Base-by-base conservation (phyloP, 2,329 filamentous ascomycete genomes). In the Alternaria conjuncta region DNA sequence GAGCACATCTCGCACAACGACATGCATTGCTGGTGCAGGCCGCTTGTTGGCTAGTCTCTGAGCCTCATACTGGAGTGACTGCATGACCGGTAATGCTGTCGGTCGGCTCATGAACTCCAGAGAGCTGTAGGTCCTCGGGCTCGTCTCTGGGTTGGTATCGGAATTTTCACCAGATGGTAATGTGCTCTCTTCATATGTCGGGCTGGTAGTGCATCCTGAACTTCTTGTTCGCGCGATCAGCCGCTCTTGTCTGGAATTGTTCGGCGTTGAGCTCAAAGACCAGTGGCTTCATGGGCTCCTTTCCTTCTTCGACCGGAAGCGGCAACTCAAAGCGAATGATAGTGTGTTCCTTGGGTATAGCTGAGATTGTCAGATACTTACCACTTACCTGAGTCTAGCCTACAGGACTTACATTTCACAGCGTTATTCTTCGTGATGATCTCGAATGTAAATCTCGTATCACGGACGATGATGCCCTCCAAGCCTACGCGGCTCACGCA, bases 271-370 rank as follows among this genome's bases (percentile, higher is more conserved):
- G 84, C 78, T 98, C 95, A 72, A 97, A 96, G 0, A 90, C 86
- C 73, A 97, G 84, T 18, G 82, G 82, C 64, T 82, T 84, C 36
- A 59, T 69, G 43, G 63, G 71, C 61, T 65, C 68, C 44, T 66
- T 73, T 55, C 70, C 46, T 44, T 66, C 69, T 7, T 67, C 65
- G 9, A 68, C 65, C 7, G 72, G 75, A 15, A 85, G 77, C 1
- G 90, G 88, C 10, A 98, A 84, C 67, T 88, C 85, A 68, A 98
- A 88, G 20, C 89, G 87, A 73, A 99, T 98, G 18, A 95, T 85
- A 0, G 94, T 95, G 43, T 94, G 90, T 77, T 97, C 94, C 78
- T 99, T 99, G 4, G 96, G 95, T 60, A 98, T 85, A 44, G 88
- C 85, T 87, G 55, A 15, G 50, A 36, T 23, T 51, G 61, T 64